Evolutionary conservation across 257 asterid genomes (phyloP), one percentile per base, ranked within the genome.

Genomic region (Marsdenia floribunda): DNA sequence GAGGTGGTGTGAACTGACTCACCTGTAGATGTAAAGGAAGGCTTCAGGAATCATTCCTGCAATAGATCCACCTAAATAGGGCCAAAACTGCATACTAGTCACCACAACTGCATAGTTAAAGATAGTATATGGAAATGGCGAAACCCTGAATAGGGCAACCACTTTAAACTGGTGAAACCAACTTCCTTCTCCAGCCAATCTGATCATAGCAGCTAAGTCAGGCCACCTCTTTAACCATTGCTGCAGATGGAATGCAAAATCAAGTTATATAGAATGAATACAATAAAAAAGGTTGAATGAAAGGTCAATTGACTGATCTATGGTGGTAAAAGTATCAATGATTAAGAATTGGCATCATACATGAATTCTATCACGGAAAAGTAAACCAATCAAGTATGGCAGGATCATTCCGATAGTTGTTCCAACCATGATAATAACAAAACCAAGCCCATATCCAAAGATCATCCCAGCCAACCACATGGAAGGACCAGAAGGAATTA

Each of bases 381-480:
- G 81, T 79, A 91, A 80, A 71, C 98, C 97, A 54, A 93, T 89
- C 58, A 82, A 79, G 84, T 88, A 93, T 0, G 98, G 97, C 22
- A 93, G 86, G 77, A 87, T 65, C 98, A 93, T 91, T 77, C 98
- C 97, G 10, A 91, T 70, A 63, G 96, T 89, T 46, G 98, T 91
- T 73, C 98, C 98, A 58, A 82, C 85, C 98, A 91, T 90, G 82
- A 93, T 93, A 57, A 93, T 90, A 82, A 91, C 76, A 70, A 93
- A 93, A 3, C 98, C 98, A 76, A 86, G 81, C 69, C 98, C 98
- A 66, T 93, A 93, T 75, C 98, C 97, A 76, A 93, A 93, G 71
- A 93, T 87, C 98, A 93, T 93, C 76, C 98, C 98, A 63, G 98
- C 97, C 68, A 93, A 82, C 98, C 98, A 93, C 98, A 93, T 93